Evolutionary conservation across 2,329 filamentous ascomycete species (phyloP).

Genomic region (Neurospora sp.): DNA sequence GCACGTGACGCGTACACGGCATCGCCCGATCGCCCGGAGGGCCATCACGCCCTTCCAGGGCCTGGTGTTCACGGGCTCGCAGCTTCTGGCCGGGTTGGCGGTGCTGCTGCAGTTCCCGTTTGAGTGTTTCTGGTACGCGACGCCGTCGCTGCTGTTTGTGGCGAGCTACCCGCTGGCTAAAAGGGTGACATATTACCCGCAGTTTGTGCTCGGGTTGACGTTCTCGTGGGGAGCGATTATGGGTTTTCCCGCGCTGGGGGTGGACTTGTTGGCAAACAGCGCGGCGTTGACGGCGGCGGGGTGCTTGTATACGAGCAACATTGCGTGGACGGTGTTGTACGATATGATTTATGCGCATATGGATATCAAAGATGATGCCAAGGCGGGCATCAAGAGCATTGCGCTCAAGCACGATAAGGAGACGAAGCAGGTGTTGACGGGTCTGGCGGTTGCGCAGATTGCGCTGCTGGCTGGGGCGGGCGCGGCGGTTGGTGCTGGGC

Average conservation of each 20-base stretch:
- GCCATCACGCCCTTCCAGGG: conserved; percentile 66
- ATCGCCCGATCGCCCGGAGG: conserved; percentile 71
- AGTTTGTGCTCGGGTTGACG: conserved; percentile 71
- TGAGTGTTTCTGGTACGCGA: conserved; percentile 65
- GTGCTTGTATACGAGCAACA: conserved; percentile 65
- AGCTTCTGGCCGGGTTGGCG: conserved; percentile 63
- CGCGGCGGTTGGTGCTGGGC: conserved; percentile 54
- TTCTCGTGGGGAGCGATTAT: conserved; percentile 87
- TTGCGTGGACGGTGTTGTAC: conserved; percentile 81
- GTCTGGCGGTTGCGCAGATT: conserved; percentile 60
- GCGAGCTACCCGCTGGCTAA: conserved; percentile 74
- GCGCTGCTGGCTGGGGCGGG: conserved; percentile 62
- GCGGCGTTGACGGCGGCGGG: conserved; percentile 56
- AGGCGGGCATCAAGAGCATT: conserved; percentile 83
- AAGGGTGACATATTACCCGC: conserved; percentile 78
- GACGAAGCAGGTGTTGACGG: conserved; percentile 66
- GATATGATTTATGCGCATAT: conserved; percentile 93
- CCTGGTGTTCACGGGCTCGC: conserved; percentile 62
- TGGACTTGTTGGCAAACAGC: conserved; percentile 59
- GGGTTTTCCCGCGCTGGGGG: conserved; percentile 74
- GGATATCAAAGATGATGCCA: conserved; percentile 78
- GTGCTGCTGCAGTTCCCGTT: conserved; percentile 68
- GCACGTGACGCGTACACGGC: conserved; percentile 63
- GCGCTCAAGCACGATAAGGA: conserved; percentile 68
- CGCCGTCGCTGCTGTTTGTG: conserved; percentile 66